A percentile compares a stretch with the other conserved stretches of the same genome.
Evolutionary conservation across 2,329 filamentous ascomycete genomes (phyloP).

Genomic region (Scedosporium dehoogii): DNA sequence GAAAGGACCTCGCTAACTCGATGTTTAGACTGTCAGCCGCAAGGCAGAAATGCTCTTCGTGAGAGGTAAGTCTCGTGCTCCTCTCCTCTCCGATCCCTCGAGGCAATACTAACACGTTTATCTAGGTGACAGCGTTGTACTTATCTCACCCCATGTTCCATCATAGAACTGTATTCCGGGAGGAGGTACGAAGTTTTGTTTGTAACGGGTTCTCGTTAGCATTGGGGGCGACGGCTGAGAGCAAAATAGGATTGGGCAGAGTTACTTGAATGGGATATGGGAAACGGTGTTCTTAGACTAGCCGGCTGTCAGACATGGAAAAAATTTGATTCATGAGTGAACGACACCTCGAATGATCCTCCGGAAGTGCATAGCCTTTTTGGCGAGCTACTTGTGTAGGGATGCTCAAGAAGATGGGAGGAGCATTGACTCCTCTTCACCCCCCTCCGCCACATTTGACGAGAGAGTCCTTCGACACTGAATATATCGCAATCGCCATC

Average conservation of each 20-base stretch:
- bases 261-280: neutral
- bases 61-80: conserved; percentile 54
- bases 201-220: neutral
- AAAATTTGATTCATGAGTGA: neutral
- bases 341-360: neutral
- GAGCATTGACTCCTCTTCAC: no score
- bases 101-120: neutral
- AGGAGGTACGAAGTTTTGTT: neutral
- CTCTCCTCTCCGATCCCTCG: neutral
- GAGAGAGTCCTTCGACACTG: no score
- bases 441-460: no score
- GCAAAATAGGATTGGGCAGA: neutral
- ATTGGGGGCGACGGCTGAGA: neutral
- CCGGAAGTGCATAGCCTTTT: neutral
- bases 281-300: neutral
- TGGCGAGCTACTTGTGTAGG: no score
- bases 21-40: conserved; percentile 72
- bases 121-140: conserved; percentile 60
- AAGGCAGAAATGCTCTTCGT: conserved; percentile 99
- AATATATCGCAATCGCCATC: no score
- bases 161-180: conserved; percentile 18
- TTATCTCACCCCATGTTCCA: conserved; percentile 54
- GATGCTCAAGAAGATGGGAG: no score
- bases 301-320: neutral
- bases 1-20: conserved; percentile 2